Evolutionary conservation across 371 early-diverging fungal genomes (phyloP).

Genomic region (Mucor plumbeus): DNA sequence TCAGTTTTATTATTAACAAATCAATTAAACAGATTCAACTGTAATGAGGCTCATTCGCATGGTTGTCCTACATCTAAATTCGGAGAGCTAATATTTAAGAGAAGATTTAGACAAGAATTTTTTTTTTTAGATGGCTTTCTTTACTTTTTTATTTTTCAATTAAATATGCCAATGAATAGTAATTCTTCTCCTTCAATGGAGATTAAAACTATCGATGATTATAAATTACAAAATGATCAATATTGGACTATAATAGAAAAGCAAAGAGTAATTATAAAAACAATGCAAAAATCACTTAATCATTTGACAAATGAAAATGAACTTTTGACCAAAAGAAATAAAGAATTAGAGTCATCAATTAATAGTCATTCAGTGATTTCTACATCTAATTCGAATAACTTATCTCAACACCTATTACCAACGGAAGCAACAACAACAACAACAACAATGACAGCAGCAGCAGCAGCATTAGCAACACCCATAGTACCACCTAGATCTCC

Average conservation of each 20-base stretch:
- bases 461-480: constrained; percentile 18
- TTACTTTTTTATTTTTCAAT: background rate
- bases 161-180: background rate
- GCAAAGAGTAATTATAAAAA: constrained; percentile 78
- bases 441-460: background rate
- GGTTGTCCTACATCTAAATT: background rate
- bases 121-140: background rate
- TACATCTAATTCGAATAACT: no score
- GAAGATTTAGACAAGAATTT: background rate
- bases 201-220: constrained; percentile 3
- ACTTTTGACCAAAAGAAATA: constrained; percentile 32
- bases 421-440: background rate
- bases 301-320: constrained; percentile 53
- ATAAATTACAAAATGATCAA: constrained; percentile 73
- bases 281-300: constrained; percentile 53
- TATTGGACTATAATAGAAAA: constrained; percentile 87
- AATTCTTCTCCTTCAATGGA: background rate
- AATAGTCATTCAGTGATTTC: background rate
- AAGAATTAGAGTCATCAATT: constrained; percentile 18
- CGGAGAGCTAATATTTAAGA: constrained; percentile 3
- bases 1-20: background rate
- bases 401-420: background rate
- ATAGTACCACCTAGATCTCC: constrained; percentile 53
- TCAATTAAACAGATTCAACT: background rate
- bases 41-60: background rate